A percentile compares a stretch with the other conserved stretches of the same genome.
Conservation (phyloP, 78 protist genomes). For the Corallochytrium limacisporum region DNA sequence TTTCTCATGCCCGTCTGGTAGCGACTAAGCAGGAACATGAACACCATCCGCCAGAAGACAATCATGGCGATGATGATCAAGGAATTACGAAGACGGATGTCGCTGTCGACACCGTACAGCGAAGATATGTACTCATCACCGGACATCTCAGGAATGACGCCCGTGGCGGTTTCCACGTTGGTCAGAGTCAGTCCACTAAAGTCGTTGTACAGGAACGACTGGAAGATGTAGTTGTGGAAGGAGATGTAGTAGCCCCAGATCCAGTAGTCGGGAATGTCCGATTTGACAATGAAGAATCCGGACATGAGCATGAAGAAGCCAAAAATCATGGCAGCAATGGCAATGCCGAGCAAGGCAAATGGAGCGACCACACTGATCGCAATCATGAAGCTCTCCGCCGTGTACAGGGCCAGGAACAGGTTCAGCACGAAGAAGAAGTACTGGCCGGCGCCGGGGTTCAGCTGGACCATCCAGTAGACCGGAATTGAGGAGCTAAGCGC, state of each 20-base stretch:
- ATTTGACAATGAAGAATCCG: neutral
- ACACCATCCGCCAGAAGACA: no score
- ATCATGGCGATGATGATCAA: no score
- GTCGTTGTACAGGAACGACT: neutral
- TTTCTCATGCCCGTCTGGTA: no score
- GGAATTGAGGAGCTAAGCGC: neutral
- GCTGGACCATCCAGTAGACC: neutral
- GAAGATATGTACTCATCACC: no score
- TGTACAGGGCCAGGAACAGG: neutral
- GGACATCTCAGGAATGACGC: no score
- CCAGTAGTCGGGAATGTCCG: neutral
- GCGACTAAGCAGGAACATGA: no score
- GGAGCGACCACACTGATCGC: neutral
- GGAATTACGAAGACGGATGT: no score
- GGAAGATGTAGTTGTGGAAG: neutral
- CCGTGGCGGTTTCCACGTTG: no score
- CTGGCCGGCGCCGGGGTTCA: neutral
- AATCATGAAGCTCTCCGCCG: neutral
- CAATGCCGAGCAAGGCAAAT: neutral
- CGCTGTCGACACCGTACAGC: no score
- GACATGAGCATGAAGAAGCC: conserved; percentile 1
- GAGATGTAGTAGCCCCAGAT: conserved; percentile 2
- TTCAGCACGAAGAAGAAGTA: neutral
- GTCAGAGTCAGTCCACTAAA: no score
- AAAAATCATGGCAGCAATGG: neutral